Evolutionary conservation across 73 alveolate genomes (phyloP), one percentile per base, ranked within the genome.

Genomic region (Paramecium sonneborni): DNA sequence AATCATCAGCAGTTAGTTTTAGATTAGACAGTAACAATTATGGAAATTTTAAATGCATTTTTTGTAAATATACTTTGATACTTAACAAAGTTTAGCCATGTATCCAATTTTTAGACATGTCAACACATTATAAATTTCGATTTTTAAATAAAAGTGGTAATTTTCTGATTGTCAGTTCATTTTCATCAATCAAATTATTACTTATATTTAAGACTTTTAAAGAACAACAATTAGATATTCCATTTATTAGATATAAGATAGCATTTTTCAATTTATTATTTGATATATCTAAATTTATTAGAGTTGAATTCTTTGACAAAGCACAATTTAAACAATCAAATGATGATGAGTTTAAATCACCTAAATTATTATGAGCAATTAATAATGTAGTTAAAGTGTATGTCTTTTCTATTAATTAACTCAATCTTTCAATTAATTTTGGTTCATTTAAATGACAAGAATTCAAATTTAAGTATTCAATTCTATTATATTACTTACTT

Each of bases 1-100:
- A 23, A 26, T 79, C 90, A 41, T 79, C 90, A 10, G 90, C 90
- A n/a, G 90, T 79, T 7, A 79, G 43, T 46, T 34, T 79, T 24
- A 30, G 44, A 44, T 23, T 41, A 3, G 90, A 79, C 8, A 79
- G 26, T 38, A 18, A 37, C 30, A 79, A 37, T 79, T 41, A 79
- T 38, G 90, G 90, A 46, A 79, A 79, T 7, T 21, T n/a, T 10
- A 30, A 30, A 23, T 44, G 74, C 70, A 37, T 44, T 24, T 79
- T 46, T 23, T 79, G 23, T 8, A 46, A 9, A 9, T 1, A 8
- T 2, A n/a, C 14, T 26, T 79, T 41, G 12, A 79, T 79, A 30
- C 10, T 41, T 1, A 18, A 24, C 2, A 79, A 37, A 23, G 90
- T 79, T 79, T 79, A 44, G 0, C 62, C 90, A 30, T 44, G 30